These are phyloP conservation scores for Quercus lobata DNA, from an alignment of 331 rosid species.

Conservation along the genomic window DNA sequence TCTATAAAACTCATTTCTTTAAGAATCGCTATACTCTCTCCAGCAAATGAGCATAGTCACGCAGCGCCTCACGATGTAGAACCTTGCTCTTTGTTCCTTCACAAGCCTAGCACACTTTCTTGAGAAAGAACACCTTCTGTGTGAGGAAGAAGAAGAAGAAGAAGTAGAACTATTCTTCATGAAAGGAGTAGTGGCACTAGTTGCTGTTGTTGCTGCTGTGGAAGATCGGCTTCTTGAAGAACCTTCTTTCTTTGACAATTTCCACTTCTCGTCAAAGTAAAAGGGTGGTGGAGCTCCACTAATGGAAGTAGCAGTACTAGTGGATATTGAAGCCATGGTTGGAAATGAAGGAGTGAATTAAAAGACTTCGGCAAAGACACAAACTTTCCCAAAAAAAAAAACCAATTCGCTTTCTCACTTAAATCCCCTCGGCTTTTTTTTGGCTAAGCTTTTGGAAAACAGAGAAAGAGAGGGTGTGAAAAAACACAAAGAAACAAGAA, in stretches of 20 bases:
- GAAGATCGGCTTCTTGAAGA: conserved; percentile 60
- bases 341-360: too few relatives aligned
- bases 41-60: conserved; percentile 97
- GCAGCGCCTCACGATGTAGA: conserved; percentile 92
- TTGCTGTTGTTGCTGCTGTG: background rate
- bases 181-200: conserved; percentile 16
- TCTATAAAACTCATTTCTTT: background rate
- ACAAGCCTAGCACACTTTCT: conserved; percentile 83
- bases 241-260: conserved; percentile 65
- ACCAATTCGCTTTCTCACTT: background rate
- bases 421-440: background rate
- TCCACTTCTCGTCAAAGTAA: conserved; percentile 83
- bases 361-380: background rate
- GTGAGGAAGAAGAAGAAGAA: conserved; percentile 34
- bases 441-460: background rate
- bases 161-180: conserved; percentile 27
- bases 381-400: background rate
- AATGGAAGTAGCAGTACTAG: background rate
- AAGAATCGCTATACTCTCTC: conserved; percentile 67
- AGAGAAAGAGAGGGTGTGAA: background rate
- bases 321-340: conserved; percentile 4
- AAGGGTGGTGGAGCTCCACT: conserved; percentile 37
- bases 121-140: conserved; percentile 58
- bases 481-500: background rate
- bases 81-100: conserved; percentile 88